A percentile compares a stretch with the other conserved stretches of the same genome.
These are phyloP conservation scores for Heracleum sosnowskyi DNA, from an alignment of 129 eudicot species.

Conservation along the genomic window DNA sequence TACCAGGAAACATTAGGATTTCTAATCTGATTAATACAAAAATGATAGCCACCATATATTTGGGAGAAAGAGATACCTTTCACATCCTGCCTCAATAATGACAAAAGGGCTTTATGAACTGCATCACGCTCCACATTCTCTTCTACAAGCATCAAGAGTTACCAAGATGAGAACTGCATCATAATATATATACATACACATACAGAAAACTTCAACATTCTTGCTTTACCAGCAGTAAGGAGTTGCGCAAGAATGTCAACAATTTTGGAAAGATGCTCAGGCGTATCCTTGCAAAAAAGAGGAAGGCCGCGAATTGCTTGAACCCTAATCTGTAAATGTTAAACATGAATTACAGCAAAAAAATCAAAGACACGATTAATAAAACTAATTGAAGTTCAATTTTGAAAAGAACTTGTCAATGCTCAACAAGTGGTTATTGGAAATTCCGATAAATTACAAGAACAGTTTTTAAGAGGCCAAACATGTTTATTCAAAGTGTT, in stretches of 20 bases:
- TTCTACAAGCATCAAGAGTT: constrained; percentile 33
- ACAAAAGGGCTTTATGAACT: constrained; percentile 81
- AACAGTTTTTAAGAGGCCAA: background rate
- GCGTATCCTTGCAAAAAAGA: constrained; percentile 93
- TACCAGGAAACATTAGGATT: background rate
- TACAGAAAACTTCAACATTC: background rate
- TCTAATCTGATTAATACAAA: background rate
- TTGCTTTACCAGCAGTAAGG: constrained; percentile 70
- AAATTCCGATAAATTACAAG: background rate
- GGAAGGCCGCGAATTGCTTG: constrained; percentile 99
- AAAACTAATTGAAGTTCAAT: background rate
- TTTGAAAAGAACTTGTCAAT: background rate
- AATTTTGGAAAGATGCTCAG: constrained; percentile 82
- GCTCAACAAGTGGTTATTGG: background rate
- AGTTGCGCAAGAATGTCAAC: constrained; percentile 95
- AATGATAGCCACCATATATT: background rate
- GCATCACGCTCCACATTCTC: constrained; percentile 99
- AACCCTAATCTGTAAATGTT: constrained; percentile 52
- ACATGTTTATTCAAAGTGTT: background rate
- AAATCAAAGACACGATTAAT: constrained; percentile 10
- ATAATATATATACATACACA: background rate
- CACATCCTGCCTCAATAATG: constrained; percentile 87
- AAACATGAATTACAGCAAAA: constrained; percentile 6
- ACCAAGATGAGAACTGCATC: constrained; percentile 14
- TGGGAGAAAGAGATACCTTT: constrained; percentile 37